Evolutionary conservation across 2,329 filamentous ascomycete species (phyloP), one percentile per base, ranked within the genome.

Genomic region (Aphanocladium album): DNA sequence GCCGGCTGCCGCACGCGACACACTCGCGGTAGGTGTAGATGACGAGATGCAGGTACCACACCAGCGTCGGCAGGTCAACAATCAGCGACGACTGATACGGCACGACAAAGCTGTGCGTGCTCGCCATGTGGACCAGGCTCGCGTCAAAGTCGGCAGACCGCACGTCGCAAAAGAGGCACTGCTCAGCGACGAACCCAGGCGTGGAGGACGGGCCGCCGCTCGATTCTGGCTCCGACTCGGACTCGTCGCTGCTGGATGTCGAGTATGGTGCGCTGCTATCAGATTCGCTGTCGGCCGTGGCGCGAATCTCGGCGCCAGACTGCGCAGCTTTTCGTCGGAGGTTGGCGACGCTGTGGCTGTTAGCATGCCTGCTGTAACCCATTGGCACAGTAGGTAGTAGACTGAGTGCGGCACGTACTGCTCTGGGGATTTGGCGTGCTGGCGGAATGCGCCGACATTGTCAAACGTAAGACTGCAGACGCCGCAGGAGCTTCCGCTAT

Each of bases 11-110:
- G 63, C 80, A 83, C 27, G 74, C 73, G 50, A 83, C 69, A 62
- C 80, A 83, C 66, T 81, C 77, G 39, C 72, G 71, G 59, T 78
- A 80, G 1, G 67, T 73, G 23, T 71, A 77, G 30, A 83, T 75
- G 43, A 82, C 67, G n/a, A 79, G 71, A 57, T 76, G 73, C 2
- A 82, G 68, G 57, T 81, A 81, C 37, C 70, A 64, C 45, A 82
- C 69, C 6, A 83, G 69, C 2, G 76, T 75, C 50, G 76, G 74
- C 2, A 76, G 63, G 57, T 82, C 77, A 17, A 80, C 75, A 0
- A 71, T 62, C 2, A 83, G 70, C 16, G 72, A 67, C 5, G 73
- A 62, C 47, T 63, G 68, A 49, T 75, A 64, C 4, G 73, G 75
- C n/a, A 81, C 65, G 60, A 77, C 73, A 14, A 83, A 71, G 56